These are phyloP conservation scores for Volutella citrinella DNA, from an alignment of 2,329 filamentous ascomycete species.

Conservation along the genomic window DNA sequence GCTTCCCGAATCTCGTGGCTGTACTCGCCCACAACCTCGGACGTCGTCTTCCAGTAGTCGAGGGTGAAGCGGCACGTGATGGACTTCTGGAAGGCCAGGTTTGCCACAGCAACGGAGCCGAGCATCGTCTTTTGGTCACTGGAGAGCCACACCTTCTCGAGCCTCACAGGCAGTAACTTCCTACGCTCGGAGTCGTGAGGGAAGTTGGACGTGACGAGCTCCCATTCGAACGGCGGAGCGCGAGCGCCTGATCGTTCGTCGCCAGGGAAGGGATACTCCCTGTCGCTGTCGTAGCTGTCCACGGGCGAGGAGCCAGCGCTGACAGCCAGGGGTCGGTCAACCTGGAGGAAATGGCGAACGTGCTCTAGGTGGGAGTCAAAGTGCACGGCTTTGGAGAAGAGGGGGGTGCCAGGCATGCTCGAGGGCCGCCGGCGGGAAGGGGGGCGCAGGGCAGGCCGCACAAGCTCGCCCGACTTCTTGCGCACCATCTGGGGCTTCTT, in stretches of 20 bases:
- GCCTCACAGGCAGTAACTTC: slow-evolving; percentile 64
- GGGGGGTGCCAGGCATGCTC: slow-evolving; percentile 96
- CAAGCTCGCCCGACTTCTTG: slow-evolving; percentile 97
- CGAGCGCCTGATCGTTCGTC: slow-evolving; percentile 39
- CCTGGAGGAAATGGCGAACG: slow-evolving; percentile 90
- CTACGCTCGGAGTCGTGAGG: slow-evolving; percentile 55
- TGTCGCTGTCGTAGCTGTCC: slow-evolving; percentile 82
- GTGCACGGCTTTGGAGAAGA: slow-evolving; percentile 95
- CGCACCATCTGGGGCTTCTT: slow-evolving; percentile 88
- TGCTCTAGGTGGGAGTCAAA: slow-evolving; percentile 97
- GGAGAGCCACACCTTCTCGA: slow-evolving; percentile 86
- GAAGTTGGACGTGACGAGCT: slow-evolving; percentile 82
- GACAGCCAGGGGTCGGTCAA: slow-evolving; percentile 92
- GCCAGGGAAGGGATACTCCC: slow-evolving; percentile 79
- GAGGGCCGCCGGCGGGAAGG: slow-evolving; percentile 79
- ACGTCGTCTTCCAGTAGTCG: slow-evolving; percentile 98
- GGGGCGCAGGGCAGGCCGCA: slow-evolving; percentile 83
- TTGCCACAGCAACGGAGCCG: slow-evolving; percentile 80
- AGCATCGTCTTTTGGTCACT: slow-evolving; percentile 82
- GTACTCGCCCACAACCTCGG: slow-evolving; percentile 88
- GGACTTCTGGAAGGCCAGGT: slow-evolving; percentile 83
- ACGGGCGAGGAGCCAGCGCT: slow-evolving; percentile 91
- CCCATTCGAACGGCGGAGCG: slow-evolving; percentile 71
- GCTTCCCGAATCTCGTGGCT: slow-evolving; percentile 71
- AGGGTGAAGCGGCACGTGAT: slow-evolving; percentile 94